Conservation (phyloP, 768 basidiomycete species). For the Cystoderma amianthinum region DNA sequence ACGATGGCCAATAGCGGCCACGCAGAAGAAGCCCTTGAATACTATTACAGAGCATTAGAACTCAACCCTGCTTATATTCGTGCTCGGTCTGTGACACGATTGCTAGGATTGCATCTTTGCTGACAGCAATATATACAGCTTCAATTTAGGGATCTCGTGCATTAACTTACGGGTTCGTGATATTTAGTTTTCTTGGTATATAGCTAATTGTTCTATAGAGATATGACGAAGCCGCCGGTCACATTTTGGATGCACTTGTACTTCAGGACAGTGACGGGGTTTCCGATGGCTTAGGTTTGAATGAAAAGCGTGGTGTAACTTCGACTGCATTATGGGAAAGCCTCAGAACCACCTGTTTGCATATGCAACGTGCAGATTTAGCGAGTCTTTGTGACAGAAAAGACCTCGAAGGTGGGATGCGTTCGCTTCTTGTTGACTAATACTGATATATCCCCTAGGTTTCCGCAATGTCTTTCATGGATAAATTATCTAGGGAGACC, state of each 20-base stretch:
- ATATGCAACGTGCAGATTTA: slow-evolving; percentile 74
- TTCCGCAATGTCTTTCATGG: slow-evolving; percentile 21
- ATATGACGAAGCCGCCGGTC: slow-evolving; percentile 80
- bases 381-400: slow-evolving; percentile 64
- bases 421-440: no score
- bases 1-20: slow-evolving; percentile 87
- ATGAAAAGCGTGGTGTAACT: slow-evolving; percentile 62
- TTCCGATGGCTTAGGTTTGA: slow-evolving; percentile 31
- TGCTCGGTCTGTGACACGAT: slow-evolving; percentile 50
- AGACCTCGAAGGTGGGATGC: slow-evolving; percentile 63
- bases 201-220: no score
- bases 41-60: slow-evolving; percentile 81
- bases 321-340: slow-evolving; percentile 84
- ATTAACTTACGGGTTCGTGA: slow-evolving; percentile 71
- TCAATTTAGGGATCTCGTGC: slow-evolving; percentile 90
- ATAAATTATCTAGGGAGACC: no score
- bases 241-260: slow-evolving; percentile 83
- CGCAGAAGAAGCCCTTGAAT: slow-evolving; percentile 76
- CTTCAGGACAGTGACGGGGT: slow-evolving; percentile 84
- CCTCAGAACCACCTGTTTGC: slow-evolving; percentile 74
- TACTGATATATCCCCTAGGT: no score
- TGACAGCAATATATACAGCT: slow-evolving; percentile 38
- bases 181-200: slow-evolving; percentile 1
- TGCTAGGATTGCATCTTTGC: slow-evolving; percentile 1
- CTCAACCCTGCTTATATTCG: slow-evolving; percentile 88